phyloP scores from a whole-genome alignment of 805 yeast species.

The Lachancea nothofagi region DNA sequence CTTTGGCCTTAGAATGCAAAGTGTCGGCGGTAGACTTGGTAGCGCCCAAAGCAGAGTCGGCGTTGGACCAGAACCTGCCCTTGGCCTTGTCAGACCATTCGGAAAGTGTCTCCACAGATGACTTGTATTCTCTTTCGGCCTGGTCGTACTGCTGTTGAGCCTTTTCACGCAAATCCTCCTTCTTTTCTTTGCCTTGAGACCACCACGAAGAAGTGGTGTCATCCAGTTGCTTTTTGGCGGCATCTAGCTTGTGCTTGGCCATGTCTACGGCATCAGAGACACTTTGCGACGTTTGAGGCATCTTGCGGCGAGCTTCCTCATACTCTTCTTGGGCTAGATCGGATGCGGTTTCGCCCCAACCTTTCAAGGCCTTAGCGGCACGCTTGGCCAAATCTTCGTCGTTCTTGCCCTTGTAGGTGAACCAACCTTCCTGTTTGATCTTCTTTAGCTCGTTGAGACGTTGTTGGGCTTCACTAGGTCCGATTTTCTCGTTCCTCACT shows the following conservation, averaged over 20 bases:
- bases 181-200: conserved; percentile 36
- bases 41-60: conserved; percentile 30
- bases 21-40: conserved; percentile 25
- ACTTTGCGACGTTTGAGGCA: conserved; percentile 33
- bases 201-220: conserved; percentile 35
- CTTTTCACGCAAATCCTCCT: conserved; percentile 31
- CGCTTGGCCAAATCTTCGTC: conserved; percentile 34
- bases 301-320: conserved; percentile 31
- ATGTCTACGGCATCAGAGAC: conserved; percentile 35
- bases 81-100: conserved; percentile 30
- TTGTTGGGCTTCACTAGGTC: conserved; percentile 32
- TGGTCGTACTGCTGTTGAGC: conserved; percentile 32
- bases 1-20: conserved; percentile 22
- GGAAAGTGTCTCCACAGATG: conserved; percentile 14
- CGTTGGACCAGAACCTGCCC: conserved; percentile 30
- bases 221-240: conserved; percentile 34
- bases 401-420: conserved; percentile 20
- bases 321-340: conserved; percentile 40
- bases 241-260: conserved; percentile 29
- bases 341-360: conserved; percentile 44
- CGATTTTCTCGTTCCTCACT: conserved; percentile 17
- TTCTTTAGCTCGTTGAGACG: conserved; percentile 33
- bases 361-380: conserved; percentile 36
- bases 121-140: conserved; percentile 19
- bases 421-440: conserved; percentile 35